These are phyloP conservation scores for Linum tenue DNA, from an alignment of 345 rosid species.

Conservation along the genomic window DNA sequence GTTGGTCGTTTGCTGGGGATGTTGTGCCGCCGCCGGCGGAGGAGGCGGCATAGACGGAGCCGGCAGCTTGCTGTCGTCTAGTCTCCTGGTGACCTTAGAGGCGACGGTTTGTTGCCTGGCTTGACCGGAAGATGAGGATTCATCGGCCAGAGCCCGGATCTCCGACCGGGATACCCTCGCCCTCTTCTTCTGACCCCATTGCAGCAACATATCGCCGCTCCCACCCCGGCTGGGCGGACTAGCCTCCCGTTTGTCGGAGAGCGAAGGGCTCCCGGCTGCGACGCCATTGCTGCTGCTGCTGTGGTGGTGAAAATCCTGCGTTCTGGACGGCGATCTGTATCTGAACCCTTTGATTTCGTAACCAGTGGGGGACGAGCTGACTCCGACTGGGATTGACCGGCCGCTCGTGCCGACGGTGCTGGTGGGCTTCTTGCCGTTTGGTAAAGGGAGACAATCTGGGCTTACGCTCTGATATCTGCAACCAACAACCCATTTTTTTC, in stretches of 20 bases:
- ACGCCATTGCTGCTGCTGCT: slow-evolving; percentile 5
- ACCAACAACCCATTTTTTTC: background rate
- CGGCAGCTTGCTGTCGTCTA: slow-evolving; percentile 12
- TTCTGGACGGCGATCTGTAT: slow-evolving; percentile 30
- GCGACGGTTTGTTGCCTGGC: slow-evolving; percentile 20
- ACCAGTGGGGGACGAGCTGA: background rate
- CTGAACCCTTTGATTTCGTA: slow-evolving; percentile 26
- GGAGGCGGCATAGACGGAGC: slow-evolving; percentile 31
- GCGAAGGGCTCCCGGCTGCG: slow-evolving; percentile 18
- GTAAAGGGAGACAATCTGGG: slow-evolving; percentile 39
- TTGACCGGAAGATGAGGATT: slow-evolving; percentile 41
- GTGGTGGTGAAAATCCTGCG: slow-evolving; percentile 21
- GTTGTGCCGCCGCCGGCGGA: slow-evolving; percentile 17
- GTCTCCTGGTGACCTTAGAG: slow-evolving; percentile 14
- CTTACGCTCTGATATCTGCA: slow-evolving; percentile 58
- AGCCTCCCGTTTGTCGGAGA: background rate
- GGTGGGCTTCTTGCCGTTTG: slow-evolving; percentile 33
- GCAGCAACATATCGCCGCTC: slow-evolving; percentile 39
- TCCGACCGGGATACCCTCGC: slow-evolving; percentile 44
- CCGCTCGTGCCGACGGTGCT: slow-evolving; percentile 13
- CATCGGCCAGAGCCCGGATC: slow-evolving; percentile 39
- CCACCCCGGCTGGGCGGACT: slow-evolving; percentile 18
- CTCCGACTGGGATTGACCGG: slow-evolving; percentile 8
- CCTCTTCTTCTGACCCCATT: slow-evolving; percentile 61
- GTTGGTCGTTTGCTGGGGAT: background rate